Percentiles rank a stretch among this genome's conserved stretches.
Conservation (phyloP, 768 basidiomycete species). For the Hemileccinum rubropunctum region DNA sequence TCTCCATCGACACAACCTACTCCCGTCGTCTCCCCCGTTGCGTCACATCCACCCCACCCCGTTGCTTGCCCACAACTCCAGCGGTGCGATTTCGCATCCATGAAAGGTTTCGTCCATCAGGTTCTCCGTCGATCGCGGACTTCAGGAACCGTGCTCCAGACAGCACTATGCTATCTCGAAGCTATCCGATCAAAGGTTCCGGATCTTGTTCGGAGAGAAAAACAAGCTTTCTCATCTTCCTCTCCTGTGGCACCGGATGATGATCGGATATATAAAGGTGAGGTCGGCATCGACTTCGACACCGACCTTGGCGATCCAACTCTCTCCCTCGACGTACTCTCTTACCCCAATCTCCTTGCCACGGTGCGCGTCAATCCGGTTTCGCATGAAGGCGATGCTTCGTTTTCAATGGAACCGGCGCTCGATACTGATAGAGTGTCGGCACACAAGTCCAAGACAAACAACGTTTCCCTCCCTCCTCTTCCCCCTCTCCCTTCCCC, state of each 20-base stretch:
- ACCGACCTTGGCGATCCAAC: constrained; percentile 28
- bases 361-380: constrained; percentile 44
- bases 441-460: constrained; percentile 11
- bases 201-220: constrained; percentile 54
- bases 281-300: constrained; percentile 43
- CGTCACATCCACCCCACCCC: constrained; percentile 16
- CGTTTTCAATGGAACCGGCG: constrained; percentile 18
- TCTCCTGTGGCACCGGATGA: constrained; percentile 41
- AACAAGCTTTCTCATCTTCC: constrained; percentile 39
- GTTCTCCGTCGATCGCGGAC: constrained; percentile 85
- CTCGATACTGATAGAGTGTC: constrained; percentile 9
- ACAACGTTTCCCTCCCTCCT: constrained; percentile 27
- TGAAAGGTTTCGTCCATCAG: constrained; percentile 83
- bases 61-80: constrained; percentile 9
- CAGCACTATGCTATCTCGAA: constrained; percentile 85
- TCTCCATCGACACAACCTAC: constrained; percentile 47
- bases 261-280: constrained; percentile 41
- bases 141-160: constrained; percentile 79
- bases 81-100: constrained; percentile 46
- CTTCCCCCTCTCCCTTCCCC: constrained; percentile 64
- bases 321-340: constrained; percentile 4
- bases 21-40: constrained; percentile 27
- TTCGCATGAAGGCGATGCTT: constrained; percentile 10
- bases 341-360: constrained; percentile 33
- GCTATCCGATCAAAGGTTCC: constrained; percentile 73